Base-by-base conservation (phyloP, 768 basidiomycete species). In the Coprinopsis strossmayeri region DNA sequence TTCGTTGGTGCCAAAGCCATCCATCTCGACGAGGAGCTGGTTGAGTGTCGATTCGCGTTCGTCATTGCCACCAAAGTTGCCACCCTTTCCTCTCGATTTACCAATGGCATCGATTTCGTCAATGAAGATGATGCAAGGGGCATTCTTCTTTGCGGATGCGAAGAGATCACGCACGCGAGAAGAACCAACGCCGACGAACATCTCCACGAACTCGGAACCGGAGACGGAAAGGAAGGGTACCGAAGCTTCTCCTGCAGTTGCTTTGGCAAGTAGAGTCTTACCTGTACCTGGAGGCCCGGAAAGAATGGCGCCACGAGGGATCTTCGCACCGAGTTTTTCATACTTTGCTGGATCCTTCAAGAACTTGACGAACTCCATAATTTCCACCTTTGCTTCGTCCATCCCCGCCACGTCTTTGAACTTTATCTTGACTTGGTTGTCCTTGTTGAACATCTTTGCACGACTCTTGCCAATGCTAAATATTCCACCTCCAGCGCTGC, bases 91-190 rank as follows among this genome's bases (percentile, higher is more conserved):
- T 61, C 96, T 79, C 15, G 91, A 77, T 69, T 97, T 98, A 49
- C 96, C 96, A 57, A 99, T 98, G 45, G 96, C 96, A 64, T 99
- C 96, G 54, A 99, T 99, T 70, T 99, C 96, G 66, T 99, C 96
- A 54, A 99, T 81, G 69, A 99, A 99, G 63, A 99, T 90, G 74
- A 99, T 99, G 62, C 91, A 94, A 0, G 96, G 96, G 0, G 96
- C 93, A 62, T 96, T 81, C 74, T 97, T 97, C 78, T 90, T 93
- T 40, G 96, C 96, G 3, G 88, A 93, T 27, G 93, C 88, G 65
- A 99, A 99, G 35, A 99, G 82, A 68, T 99, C 96, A 41, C 96
- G 84, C 10, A 99, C 96, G 54, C 96, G 82, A 2, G 92, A 94
- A 2, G 96, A 93, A 50, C 96, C 96, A 45, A 98, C 96, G 67